Conservation (phyloP, 768 basidiomycete species). For the Macrocybe gigantea region DNA sequence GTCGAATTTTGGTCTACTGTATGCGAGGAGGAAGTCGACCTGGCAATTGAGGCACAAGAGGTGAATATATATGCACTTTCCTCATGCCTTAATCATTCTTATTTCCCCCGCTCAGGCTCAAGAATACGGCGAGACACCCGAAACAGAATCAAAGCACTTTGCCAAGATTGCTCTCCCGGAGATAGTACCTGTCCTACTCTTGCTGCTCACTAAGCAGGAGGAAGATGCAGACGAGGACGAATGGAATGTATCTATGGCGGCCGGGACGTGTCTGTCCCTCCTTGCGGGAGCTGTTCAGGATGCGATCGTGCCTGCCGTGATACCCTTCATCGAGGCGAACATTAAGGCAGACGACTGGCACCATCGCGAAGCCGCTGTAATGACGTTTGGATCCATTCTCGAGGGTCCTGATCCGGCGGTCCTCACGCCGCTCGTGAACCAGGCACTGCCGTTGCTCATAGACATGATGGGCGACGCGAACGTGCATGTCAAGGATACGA, state of each 20-base stretch:
- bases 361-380: constrained; percentile 92
- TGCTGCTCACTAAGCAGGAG: constrained; percentile 86
- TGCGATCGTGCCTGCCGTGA: constrained; percentile 84
- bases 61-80: constrained; percentile 30
- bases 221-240: constrained; percentile 98
- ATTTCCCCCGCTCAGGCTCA: constrained; percentile 51
- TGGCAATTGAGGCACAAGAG: constrained; percentile 88
- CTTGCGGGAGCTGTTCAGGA: constrained; percentile 91
- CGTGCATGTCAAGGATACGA: constrained; percentile 89
- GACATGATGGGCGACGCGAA: constrained; percentile 91
- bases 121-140: constrained; percentile 84
- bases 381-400: constrained; percentile 97
- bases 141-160: constrained; percentile 83
- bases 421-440: constrained; percentile 85
- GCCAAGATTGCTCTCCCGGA: constrained; percentile 93
- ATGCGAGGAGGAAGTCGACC: constrained; percentile 94
- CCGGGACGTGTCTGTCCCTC: constrained; percentile 83
- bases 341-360: constrained; percentile 94
- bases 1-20: constrained; percentile 99
- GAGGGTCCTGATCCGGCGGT: constrained; percentile 91
- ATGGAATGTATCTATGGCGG: constrained; percentile 98
- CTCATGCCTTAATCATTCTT: neutral
- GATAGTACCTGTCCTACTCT: constrained; percentile 87
- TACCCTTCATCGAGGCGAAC: constrained; percentile 96
- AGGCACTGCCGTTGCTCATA: constrained; percentile 90